Evolutionary conservation across 331 rosid genomes (phyloP).

Genomic region (Malus hybrid): DNA sequence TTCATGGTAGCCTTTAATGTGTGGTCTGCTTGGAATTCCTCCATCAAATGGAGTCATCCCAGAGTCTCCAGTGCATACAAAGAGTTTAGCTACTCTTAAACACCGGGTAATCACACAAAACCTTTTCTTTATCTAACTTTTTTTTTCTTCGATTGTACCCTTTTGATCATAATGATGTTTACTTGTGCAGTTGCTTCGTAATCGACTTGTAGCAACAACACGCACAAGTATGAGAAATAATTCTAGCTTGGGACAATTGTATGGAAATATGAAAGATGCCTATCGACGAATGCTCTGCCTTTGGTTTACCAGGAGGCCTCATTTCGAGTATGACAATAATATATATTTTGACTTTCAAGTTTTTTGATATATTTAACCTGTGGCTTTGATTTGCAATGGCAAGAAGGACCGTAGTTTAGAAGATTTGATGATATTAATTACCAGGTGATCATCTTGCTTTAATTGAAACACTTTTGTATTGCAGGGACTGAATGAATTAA

Average conservation of each 20-base stretch:
- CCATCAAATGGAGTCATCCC: slow-evolving; percentile 98
- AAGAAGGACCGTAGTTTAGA: too few relatives aligned
- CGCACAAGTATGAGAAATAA: slow-evolving; percentile 67
- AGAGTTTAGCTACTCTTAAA: slow-evolving; percentile 95
- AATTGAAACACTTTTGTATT: not conserved
- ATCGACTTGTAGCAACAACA: slow-evolving; percentile 65
- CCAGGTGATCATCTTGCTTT: not conserved
- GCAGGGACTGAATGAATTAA: too few relatives aligned
- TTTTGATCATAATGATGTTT: not conserved
- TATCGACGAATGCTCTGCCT: slow-evolving; percentile 46
- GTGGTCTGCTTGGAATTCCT: slow-evolving; percentile 68
- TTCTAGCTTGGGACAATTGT: slow-evolving; percentile 88
- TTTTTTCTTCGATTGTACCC: not conserved
- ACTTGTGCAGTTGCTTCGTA: slow-evolving; percentile 72
- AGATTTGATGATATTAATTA: too few relatives aligned
- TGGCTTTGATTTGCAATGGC: too few relatives aligned
- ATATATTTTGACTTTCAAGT: not conserved
- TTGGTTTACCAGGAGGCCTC: slow-evolving; percentile 70
- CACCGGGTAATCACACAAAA: slow-evolving; percentile 60
- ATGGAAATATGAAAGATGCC: slow-evolving; percentile 92
- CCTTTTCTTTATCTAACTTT: not conserved
- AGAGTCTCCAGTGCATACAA: slow-evolving; percentile 98
- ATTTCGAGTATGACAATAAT: slow-evolving; percentile 36
- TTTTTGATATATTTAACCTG: too few relatives aligned
- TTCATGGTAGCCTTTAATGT: slow-evolving; percentile 23